Percentiles rank a stretch among this genome's conserved stretches.
phyloP scores from a whole-genome alignment of 202 grass and related monocot species.

The Zizania palustris region DNA sequence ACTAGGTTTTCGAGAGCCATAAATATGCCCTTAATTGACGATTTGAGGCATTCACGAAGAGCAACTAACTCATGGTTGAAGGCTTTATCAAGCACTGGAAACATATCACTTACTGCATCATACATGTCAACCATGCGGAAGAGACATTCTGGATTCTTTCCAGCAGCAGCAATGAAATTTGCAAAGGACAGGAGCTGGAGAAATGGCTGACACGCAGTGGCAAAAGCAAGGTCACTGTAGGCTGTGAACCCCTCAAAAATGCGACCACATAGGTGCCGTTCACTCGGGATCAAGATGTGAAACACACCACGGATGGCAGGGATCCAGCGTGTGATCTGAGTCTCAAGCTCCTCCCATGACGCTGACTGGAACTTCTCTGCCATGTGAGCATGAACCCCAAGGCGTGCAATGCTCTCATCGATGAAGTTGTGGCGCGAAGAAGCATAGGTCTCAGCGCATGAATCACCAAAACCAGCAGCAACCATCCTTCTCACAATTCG shows the following conservation, averaged over 20 bases:
- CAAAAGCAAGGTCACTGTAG: slow-evolving; percentile 45
- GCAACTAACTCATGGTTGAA: slow-evolving; percentile 51
- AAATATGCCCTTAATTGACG: slow-evolving; percentile 68
- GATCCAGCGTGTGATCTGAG: slow-evolving; percentile 49
- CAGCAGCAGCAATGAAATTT: slow-evolving; percentile 33
- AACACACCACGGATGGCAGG: slow-evolving; percentile 48
- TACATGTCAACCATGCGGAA: slow-evolving; percentile 58
- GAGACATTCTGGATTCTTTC: slow-evolving; percentile 48
- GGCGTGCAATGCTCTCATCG: slow-evolving; percentile 45
- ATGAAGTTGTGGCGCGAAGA: slow-evolving; percentile 48
- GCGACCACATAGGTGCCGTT: slow-evolving; percentile 46
- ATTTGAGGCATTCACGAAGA: slow-evolving; percentile 56
- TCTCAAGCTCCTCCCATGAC: slow-evolving; percentile 50
- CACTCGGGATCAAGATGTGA: slow-evolving; percentile 56
- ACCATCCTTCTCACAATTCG: slow-evolving; percentile 51
- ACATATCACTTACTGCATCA: slow-evolving; percentile 41
- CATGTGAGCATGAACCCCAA: slow-evolving; percentile 38
- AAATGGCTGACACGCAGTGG: slow-evolving; percentile 37
- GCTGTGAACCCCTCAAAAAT: slow-evolving; percentile 47
- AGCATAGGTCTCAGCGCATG: slow-evolving; percentile 42
- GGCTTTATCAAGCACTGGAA: slow-evolving; percentile 33
- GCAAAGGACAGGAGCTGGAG: slow-evolving; percentile 46
- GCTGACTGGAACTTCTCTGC: slow-evolving; percentile 36
- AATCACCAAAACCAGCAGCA: slow-evolving; percentile 52
- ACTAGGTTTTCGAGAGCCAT: slow-evolving; percentile 73